phyloP scores from a whole-genome alignment of 2,329 filamentous ascomycete genomes.

The Hypoxylon sp. region DNA sequence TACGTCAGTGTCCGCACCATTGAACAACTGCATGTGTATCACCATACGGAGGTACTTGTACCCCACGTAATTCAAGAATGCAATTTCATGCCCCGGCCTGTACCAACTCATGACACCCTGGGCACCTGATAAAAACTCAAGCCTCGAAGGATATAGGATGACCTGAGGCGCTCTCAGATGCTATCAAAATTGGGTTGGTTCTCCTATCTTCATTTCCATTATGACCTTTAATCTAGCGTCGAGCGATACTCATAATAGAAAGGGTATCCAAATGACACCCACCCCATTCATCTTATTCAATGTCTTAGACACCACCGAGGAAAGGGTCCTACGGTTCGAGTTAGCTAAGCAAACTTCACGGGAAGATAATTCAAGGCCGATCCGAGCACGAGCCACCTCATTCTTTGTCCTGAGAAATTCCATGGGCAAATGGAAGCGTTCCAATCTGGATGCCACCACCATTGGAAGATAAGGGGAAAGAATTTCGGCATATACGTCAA shows the following conservation, averaged over 20 bases:
- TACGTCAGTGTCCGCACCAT: constrained; percentile 39
- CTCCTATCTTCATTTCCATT: constrained; percentile 12
- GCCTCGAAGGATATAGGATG: constrained; percentile 20
- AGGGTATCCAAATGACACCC: constrained; percentile 18
- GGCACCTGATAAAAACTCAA: constrained; percentile 14
- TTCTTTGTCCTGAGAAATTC: constrained; percentile 32
- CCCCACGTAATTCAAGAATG: constrained; percentile 26
- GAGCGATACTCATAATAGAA: constrained; percentile 23
- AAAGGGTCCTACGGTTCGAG: constrained; percentile 26
- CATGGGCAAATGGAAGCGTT: constrained; percentile 20
- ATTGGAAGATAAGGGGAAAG: constrained; percentile 32
- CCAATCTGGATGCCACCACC: constrained; percentile 28
- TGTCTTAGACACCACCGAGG: constrained; percentile 37
- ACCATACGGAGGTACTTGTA: constrained; percentile 10
- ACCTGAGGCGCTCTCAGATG: neutral
- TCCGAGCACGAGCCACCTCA: constrained; percentile 32
- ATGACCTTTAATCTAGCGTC: neutral
- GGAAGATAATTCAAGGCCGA: constrained; percentile 24
- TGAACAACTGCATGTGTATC: constrained; percentile 1
- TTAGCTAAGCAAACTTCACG: constrained; percentile 34
- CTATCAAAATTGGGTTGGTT: neutral
- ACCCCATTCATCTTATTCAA: constrained; percentile 29
- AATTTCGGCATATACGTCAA: constrained; percentile 44
- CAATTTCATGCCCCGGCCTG: constrained; percentile 19
- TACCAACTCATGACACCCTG: constrained; percentile 13